Percentiles rank a stretch among this genome's conserved stretches.
Evolutionary conservation across 1,284 basidiomycete species (phyloP).

Genomic region (Boletellus sp.): DNA sequence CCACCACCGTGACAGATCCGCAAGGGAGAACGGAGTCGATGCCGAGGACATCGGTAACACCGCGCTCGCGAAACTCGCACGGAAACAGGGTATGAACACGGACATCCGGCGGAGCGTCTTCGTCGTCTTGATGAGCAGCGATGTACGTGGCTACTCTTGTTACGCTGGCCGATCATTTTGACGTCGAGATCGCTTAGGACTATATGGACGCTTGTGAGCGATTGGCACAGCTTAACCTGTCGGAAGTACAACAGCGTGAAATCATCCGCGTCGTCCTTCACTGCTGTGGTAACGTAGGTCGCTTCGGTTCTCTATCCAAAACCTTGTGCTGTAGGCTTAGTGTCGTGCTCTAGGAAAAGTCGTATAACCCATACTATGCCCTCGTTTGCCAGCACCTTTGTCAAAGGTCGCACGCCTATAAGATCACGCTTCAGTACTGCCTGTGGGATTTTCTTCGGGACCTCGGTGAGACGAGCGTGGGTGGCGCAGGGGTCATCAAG

Average conservation of each 20-base stretch:
- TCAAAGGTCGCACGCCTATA: slow-evolving; percentile 74
- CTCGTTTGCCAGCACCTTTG: slow-evolving; percentile 80
- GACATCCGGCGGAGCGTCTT: slow-evolving; percentile 91
- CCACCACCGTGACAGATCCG: slow-evolving; percentile 40
- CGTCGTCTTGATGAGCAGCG: slow-evolving; percentile 89
- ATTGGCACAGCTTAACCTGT: slow-evolving; percentile 77
- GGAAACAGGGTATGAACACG: slow-evolving; percentile 98
- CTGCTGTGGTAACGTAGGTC: slow-evolving; percentile 82
- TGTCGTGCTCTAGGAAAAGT: slow-evolving; percentile 62
- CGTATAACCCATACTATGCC: slow-evolving; percentile 95
- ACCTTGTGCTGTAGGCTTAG: background rate
- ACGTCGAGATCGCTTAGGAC: slow-evolving; percentile 53
- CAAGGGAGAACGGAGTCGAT: slow-evolving; percentile 19
- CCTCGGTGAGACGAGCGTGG: slow-evolving; percentile 80
- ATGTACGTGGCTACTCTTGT: slow-evolving; percentile 50
- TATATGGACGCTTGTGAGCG: slow-evolving; percentile 91
- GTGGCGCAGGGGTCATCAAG: slow-evolving; percentile 77
- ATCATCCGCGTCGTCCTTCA: slow-evolving; percentile 90
- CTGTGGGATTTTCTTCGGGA: slow-evolving; percentile 97
- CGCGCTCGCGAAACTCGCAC: slow-evolving; percentile 73
- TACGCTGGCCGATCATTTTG: background rate
- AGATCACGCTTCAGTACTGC: slow-evolving; percentile 92
- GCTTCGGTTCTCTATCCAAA: background rate
- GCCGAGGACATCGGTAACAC: slow-evolving; percentile 39
- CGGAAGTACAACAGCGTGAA: slow-evolving; percentile 91